Base-by-base conservation (phyloP, 306 rosid genomes). In the Ziziphus jujuba region DNA sequence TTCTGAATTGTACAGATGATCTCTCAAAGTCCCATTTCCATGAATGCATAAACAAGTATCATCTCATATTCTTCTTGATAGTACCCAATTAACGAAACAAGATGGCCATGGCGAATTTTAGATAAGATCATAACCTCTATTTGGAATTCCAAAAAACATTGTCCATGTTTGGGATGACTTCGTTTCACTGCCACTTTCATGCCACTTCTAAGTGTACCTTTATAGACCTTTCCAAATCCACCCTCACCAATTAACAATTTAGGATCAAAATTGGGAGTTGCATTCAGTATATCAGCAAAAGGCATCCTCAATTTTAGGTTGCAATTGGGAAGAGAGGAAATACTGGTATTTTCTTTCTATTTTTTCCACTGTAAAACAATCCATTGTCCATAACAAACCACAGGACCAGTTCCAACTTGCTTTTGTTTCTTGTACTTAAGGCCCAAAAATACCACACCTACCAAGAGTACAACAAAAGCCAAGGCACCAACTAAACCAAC, bases 101-200 rank as follows among this genome's bases (percentile, higher is more conserved):
- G 84, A 59, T 85, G 82, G 25, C 72, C 64, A 65, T 85, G 89
- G 7, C 79, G 87, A 61, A 85, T 85, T 73, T 72, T 76, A 9
- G 89, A 85, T 61, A 85, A 65, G 63, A 85, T 82, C 84, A 64
- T 76, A 66, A 85, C 70, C 80, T 85, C 87, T 5, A 87, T 71
- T 61, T 76, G 79, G 48, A 85, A 85, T 51, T 85, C 89, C 0
- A 61, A 72, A 25, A 74, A 69, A 28, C 89, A 87, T 64, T 85
- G 89, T 19, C 81, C 87, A 9, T 81, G 75, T 15, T 81, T 81
- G 1, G 81, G 83, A 48, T 81, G 77, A 34, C 89, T 67, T 54
- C 84, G 77, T 66, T 85, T 85, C 65, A 81, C 87, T 2, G 87
- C 89, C 52, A 79, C 87, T 70, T 23, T 73, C 36, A 54, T 57